A percentile compares a stretch with the other conserved stretches of the same genome.
Evolutionary conservation across 192 early-diverging fungal species (phyloP).

Genomic region (Coemansia sp.): DNA sequence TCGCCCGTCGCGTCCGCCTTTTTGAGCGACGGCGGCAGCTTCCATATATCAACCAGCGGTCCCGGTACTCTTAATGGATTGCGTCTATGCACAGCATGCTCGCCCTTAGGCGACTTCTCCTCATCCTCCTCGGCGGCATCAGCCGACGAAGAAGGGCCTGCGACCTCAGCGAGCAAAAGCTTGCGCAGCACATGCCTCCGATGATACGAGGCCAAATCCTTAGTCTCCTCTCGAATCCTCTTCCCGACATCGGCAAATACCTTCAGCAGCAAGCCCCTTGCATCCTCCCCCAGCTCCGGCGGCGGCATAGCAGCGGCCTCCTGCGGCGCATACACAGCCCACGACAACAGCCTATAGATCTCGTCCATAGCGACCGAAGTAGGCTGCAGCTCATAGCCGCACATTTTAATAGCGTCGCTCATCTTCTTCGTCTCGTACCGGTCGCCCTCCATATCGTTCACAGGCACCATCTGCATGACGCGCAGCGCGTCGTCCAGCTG

Average conservation of each 20-base stretch:
- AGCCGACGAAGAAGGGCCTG: not conserved
- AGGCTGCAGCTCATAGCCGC: conserved; percentile 42
- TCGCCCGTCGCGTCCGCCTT: not conserved
- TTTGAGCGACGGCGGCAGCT: conserved; percentile 23
- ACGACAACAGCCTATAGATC: conserved; percentile 41
- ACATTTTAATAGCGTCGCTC: conserved; percentile 54
- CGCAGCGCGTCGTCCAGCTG: conserved; percentile 19
- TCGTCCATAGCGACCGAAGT: conserved; percentile 23
- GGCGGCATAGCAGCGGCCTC: not conserved
- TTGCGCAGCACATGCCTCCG: conserved; percentile 47
- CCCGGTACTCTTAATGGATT: conserved; percentile 48
- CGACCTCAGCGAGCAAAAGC: conserved; percentile 27
- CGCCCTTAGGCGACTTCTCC: not conserved
- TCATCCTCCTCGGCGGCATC: conserved; percentile 8
- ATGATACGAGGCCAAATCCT: conserved; percentile 53
- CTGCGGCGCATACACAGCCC: conserved; percentile 38
- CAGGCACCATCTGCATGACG: conserved; percentile 27
- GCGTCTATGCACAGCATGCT: conserved; percentile 20
- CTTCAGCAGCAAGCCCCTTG: conserved; percentile 22
- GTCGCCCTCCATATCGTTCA: conserved; percentile 25
- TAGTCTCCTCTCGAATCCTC: conserved; percentile 43
- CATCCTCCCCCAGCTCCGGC: conserved; percentile 37
- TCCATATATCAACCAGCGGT: conserved; percentile 53
- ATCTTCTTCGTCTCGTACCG: conserved; percentile 52
- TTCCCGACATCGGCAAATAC: conserved; percentile 43